Evolutionary conservation across 2,329 filamentous ascomycete species (phyloP), one percentile per base, ranked within the genome.

Genomic region (Leptodontidium sp.): DNA sequence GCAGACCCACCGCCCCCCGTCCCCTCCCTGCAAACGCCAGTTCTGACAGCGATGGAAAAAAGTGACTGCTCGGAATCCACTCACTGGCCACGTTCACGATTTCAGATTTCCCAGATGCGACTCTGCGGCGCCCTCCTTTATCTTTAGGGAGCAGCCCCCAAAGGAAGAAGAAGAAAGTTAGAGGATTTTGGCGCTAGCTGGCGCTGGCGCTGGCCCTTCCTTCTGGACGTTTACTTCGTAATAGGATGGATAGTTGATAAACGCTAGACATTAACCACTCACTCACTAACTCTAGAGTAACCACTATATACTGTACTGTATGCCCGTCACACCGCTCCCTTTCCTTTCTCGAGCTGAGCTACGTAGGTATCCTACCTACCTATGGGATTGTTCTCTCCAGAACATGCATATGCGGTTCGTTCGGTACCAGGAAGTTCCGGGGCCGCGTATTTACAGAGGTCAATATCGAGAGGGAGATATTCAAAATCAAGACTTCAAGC

Each of bases 31-130:
- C 29, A 4, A 32, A 3, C 29, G 6, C 29, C 29, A 32, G 21
- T 21, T 21, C 21, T 21, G 21, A 21, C 43, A 15, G 8, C 5
- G 67, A 14, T 1, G 58, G 47, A 65, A 61, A 55, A 70, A 68
- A 64, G 53, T 68, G 66, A 70, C 61, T 40, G 59, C 65, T 70
- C 66, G 40, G 32, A 59, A 57, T 35, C 40, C 52, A 21, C 15
- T 45, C 52, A 21, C 15, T 45, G 17, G 49, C 21, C 61, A 43
- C 24, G 45, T 38, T 21, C 35, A 58, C 49, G 61, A 65, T 58
- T 21, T 17, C 59, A 1, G 57, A 65, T 40, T 21, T 29, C 55
- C 1, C 45, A 61, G 52, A 70, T 64, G 65, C 50, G 5, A 53
- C 50, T 29, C 24, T 58, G 62, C 47, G 61, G 61, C 68, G 65